Percentiles rank a stretch among this genome's conserved stretches.
These are phyloP conservation scores for Saposhnikovia divaricata DNA, from an alignment of 129 eudicot genomes.

Conservation along the genomic window DNA sequence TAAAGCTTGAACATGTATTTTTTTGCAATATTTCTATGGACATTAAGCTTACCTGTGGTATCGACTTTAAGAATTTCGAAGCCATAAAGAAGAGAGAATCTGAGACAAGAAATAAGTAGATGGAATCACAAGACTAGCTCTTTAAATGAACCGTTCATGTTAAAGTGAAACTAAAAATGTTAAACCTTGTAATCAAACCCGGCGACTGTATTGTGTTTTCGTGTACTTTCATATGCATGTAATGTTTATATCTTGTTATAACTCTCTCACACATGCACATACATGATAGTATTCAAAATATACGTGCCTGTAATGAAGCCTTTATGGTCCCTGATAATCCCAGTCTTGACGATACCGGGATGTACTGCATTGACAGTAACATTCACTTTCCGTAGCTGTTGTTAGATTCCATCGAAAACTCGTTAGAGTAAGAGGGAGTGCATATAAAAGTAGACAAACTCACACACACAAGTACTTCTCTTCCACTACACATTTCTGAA, in stretches of 20 bases:
- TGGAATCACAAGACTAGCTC: too few relatives aligned
- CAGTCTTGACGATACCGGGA: slow-evolving; percentile 97
- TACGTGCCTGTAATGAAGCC: slow-evolving; percentile 91
- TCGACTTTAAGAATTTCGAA: slow-evolving; percentile 68
- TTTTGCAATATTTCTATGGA: neutral
- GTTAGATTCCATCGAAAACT: neutral
- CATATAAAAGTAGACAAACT: neutral
- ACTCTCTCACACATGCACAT: neutral
- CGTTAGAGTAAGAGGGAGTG: neutral
- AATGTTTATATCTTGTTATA: too few relatives aligned
- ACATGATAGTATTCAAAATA: neutral
- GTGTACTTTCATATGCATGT: too few relatives aligned
- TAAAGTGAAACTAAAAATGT: too few relatives aligned
- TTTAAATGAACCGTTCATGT: too few relatives aligned
- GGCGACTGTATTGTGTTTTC: too few relatives aligned
- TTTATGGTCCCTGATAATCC: slow-evolving; percentile 87
- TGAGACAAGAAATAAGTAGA: slow-evolving; percentile 19
- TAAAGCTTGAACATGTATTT: too few relatives aligned
- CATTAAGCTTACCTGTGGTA: slow-evolving; percentile 51
- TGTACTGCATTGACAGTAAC: slow-evolving; percentile 90
- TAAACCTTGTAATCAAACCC: too few relatives aligned
- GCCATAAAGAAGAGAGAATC: slow-evolving; percentile 87
- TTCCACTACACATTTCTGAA: neutral
- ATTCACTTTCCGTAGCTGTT: slow-evolving; percentile 66
- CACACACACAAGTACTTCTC: neutral